A percentile compares a stretch with the other conserved stretches of the same genome.
Conservation (phyloP, 1,284 basidiomycete genomes). For the Cryptococcus maquisensis region DNA sequence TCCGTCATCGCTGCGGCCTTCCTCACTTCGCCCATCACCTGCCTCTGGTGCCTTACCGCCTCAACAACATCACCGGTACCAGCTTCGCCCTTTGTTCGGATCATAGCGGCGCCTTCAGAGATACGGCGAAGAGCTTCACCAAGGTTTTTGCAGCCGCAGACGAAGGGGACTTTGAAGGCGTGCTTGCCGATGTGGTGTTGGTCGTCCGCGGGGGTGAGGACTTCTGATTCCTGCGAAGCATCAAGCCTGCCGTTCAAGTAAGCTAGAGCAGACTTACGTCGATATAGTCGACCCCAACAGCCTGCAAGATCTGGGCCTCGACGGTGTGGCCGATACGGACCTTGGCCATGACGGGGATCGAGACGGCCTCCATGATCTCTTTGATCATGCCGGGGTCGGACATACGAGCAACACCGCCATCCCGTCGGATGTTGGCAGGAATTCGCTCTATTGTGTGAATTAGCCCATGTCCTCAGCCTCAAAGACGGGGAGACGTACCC, state of each 20-base stretch:
- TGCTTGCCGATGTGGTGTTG: constrained; percentile 79
- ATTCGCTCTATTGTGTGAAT: constrained; percentile 63
- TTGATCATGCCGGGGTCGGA: constrained; percentile 97
- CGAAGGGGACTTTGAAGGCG: constrained; percentile 71
- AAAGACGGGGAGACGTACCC: constrained; percentile 19
- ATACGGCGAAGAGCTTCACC: constrained; percentile 91
- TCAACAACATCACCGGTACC: constrained; percentile 98
- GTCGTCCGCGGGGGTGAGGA: constrained; percentile 92
- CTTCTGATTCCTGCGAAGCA: constrained; percentile 67
- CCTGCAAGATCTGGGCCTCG: constrained; percentile 81
- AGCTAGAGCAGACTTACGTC: constrained; percentile 53
- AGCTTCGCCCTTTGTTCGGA: constrained; percentile 95
- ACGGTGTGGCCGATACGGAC: constrained; percentile 93
- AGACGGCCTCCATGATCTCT: constrained; percentile 84
- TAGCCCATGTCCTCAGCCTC: background rate
- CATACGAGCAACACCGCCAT: constrained; percentile 93
- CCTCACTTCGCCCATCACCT: constrained; percentile 79
- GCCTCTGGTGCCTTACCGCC: constrained; percentile 87
- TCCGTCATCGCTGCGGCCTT: constrained; percentile 81
- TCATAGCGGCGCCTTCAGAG: constrained; percentile 91
- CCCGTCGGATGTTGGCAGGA: constrained; percentile 85
- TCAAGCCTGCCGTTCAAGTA: background rate
- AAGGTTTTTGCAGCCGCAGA: constrained; percentile 59
- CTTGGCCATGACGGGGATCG: constrained; percentile 63
- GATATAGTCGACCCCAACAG: constrained; percentile 95